A percentile compares a stretch with the other conserved stretches of the same genome.
These are phyloP conservation scores for Yamadazyma akitaensis DNA, from an alignment of 805 yeast genomes.

Conservation along the genomic window DNA sequence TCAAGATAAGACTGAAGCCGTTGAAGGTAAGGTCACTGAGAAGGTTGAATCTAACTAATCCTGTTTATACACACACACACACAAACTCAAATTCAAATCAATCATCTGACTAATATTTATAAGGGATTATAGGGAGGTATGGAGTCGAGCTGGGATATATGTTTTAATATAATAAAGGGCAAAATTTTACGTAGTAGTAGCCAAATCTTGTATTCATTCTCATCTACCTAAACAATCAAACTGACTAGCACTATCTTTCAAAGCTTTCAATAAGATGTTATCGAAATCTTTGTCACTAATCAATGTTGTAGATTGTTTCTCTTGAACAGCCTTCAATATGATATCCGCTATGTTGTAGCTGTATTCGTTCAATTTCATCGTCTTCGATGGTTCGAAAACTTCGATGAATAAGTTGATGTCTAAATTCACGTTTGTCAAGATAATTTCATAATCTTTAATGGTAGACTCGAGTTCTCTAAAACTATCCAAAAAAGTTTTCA, in stretches of 20 bases:
- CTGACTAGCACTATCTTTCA: constrained; percentile 21
- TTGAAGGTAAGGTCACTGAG: constrained; percentile 7
- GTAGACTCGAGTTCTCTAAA: constrained; percentile 18
- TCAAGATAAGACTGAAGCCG: constrained; percentile 8
- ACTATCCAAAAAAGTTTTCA: constrained; percentile 31
- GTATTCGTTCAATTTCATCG: constrained; percentile 33
- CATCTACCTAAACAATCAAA: constrained; percentile 27
- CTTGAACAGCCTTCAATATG: constrained; percentile 25
- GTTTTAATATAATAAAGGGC: constrained; percentile 8
- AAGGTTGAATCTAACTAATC: constrained; percentile 4
- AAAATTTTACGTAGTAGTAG: not conserved
- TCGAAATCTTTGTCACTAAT: constrained; percentile 15
- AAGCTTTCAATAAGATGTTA: constrained; percentile 11
- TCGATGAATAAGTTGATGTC: constrained; percentile 38
- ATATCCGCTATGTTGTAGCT: constrained; percentile 31
- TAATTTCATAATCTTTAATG: constrained; percentile 4
- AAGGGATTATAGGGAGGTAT: constrained; percentile 13
- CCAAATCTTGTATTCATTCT: not conserved
- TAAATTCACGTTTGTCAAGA: constrained; percentile 29
- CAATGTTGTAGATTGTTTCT: constrained; percentile 16
- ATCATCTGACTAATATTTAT: constrained; percentile 1
- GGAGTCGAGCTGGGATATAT: constrained; percentile 14
- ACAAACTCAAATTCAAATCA: constrained; percentile 10
- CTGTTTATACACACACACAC: constrained; percentile 12
- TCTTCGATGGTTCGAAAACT: constrained; percentile 34